Conservation (phyloP, 805 yeast genomes). For the Candida argentea region DNA sequence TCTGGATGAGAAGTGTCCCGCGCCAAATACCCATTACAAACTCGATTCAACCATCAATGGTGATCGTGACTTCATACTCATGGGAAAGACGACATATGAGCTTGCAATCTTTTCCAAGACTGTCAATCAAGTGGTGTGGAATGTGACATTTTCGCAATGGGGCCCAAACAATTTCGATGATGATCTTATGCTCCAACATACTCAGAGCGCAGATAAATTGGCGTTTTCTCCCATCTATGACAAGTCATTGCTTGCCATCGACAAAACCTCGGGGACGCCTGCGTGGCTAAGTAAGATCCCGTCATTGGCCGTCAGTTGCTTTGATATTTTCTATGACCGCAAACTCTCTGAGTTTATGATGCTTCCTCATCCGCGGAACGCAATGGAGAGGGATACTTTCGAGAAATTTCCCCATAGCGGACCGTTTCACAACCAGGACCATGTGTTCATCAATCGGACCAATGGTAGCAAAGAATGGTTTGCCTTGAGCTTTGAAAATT, state of each 20-base stretch:
- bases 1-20: constrained; percentile 23
- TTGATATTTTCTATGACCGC: constrained; percentile 49
- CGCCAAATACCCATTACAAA: constrained; percentile 17
- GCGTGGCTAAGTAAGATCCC: constrained; percentile 74
- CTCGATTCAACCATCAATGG: constrained; percentile 8
- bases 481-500: constrained; percentile 70
- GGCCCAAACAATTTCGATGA: constrained; percentile 56
- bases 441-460: constrained; percentile 58
- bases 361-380: constrained; percentile 4
- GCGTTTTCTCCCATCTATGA: constrained; percentile 82
- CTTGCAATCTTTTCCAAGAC: constrained; percentile 67
- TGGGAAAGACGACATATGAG: constrained; percentile 68
- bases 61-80: constrained; percentile 33
- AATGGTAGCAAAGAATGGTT: constrained; percentile 66
- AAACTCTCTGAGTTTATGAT: constrained; percentile 28
- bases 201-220: constrained; percentile 56
- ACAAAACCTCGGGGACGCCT: constrained; percentile 57
- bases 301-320: constrained; percentile 62
- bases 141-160: constrained; percentile 81
- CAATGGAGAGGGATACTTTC: too few species aligned
- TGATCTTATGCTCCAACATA: constrained; percentile 38
- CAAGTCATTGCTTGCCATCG: constrained; percentile 66
- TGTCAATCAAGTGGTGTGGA: constrained; percentile 56
- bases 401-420: too few species aligned
- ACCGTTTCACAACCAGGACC: constrained; percentile 7